Evolutionary conservation across 1,284 basidiomycete species (phyloP).

Genomic region (Dichomitus squalens): DNA sequence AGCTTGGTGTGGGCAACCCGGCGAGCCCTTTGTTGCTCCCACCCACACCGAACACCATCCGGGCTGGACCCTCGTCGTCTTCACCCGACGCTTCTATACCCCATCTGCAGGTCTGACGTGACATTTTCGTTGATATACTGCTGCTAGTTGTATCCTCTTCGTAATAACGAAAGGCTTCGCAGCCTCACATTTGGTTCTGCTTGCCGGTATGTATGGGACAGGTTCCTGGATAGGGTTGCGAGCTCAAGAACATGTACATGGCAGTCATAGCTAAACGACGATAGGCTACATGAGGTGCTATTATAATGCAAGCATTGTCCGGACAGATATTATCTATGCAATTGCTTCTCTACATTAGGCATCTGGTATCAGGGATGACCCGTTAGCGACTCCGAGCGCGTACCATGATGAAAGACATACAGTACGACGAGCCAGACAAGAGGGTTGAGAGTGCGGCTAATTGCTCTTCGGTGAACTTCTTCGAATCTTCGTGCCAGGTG

Average conservation of each 20-base stretch:
- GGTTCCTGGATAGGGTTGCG: constrained; percentile 4
- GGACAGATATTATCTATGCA: constrained; percentile 1
- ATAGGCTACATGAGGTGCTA: constrained; percentile 9
- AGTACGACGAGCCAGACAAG: constrained; percentile 74
- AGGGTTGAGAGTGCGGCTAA: constrained; percentile 70
- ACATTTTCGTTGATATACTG: constrained; percentile 4
- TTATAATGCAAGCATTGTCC: constrained; percentile 14
- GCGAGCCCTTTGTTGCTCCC: constrained; percentile 22
- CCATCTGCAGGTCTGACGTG: constrained; percentile 40
- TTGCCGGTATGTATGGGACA: background rate
- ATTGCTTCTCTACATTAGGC: constrained; percentile 29
- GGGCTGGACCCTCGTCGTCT: constrained; percentile 6
- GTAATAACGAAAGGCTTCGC: constrained; percentile 10
- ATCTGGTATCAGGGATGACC: constrained; percentile 27
- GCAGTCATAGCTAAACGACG: constrained; percentile 6
- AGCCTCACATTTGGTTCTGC: background rate
- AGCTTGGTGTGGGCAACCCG: constrained; percentile 43
- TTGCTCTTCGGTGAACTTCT: constrained; percentile 76
- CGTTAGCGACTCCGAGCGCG: background rate
- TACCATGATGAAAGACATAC: constrained; percentile 40
- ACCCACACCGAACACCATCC: constrained; percentile 15
- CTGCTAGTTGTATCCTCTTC: constrained; percentile 14
- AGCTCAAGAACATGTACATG: constrained; percentile 12
- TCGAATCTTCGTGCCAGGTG: constrained; percentile 84
- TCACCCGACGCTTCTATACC: constrained; percentile 37